Base-by-base conservation (phyloP, 495 filamentous ascomycete genomes). In the Bombardia bombarda region DNA sequence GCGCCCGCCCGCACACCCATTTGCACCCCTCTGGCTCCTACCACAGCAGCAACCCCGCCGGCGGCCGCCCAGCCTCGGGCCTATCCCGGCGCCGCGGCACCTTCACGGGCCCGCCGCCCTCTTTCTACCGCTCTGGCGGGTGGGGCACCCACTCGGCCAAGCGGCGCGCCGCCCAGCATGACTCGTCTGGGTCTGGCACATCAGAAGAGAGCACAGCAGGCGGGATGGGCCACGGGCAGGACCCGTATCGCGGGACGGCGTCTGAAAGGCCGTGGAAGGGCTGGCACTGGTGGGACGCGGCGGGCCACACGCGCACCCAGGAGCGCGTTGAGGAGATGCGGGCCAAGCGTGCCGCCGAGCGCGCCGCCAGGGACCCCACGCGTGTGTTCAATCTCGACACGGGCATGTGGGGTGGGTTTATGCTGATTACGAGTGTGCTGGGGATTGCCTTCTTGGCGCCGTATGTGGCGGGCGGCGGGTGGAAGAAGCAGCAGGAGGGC, bases 51-150 rank as follows among this genome's bases (percentile, higher is more conserved):
- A 71, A 68, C 39, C 71, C 68, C 0, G 65, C 78, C 3, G 85
- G 86, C 10, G 85, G 84, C 0, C 73, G 87, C 2, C 83, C 87
- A 0, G 75, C 87, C 0, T 85, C 79, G 20, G 92, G 93, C 1
- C 67, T 98, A 4, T 87, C 82, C 56, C 73, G 83, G 32, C 75
- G 92, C 12, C 72, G 87, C 0, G 71, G 79, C 0, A 68, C 81
- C 2, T 94, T 90, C 63, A 74, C 72, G 1, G 92, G 92, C 0
- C 90, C 92, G 7, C 90, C 92, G 43, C 90, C 92, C 0, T 84
- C 78, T 47, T 98, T 96, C 62, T 95, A 83, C 59, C 71, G 77
- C 14, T 79, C 73, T 40, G 90, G 87, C 1, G 89, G 87, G 3
- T 87, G 80, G 76, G 79, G 75, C 17, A 46, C 62, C 24, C 69